Conservation (phyloP, 2,329 filamentous ascomycete species). For the Diaporthe ampelina region DNA sequence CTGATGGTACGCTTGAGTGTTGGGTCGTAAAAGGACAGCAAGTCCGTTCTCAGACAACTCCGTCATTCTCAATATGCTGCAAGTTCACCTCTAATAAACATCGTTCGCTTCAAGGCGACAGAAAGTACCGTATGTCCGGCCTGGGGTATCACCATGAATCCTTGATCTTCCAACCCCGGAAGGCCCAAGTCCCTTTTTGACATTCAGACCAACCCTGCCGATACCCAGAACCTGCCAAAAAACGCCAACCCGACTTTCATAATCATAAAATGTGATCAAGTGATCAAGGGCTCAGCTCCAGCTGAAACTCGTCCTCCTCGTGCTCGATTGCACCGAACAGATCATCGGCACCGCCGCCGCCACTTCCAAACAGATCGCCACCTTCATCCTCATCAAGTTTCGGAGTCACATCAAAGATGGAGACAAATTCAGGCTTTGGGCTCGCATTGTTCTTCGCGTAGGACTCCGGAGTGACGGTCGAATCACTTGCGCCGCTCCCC, state of each 20-base stretch:
- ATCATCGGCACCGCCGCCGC: not conserved
- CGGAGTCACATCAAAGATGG: slow-evolving; percentile 65
- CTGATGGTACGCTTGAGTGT: not conserved
- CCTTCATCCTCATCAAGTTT: slow-evolving; percentile 59
- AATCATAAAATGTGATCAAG: not conserved
- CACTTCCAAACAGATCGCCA: slow-evolving; percentile 62
- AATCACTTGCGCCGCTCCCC: slow-evolving; percentile 53
- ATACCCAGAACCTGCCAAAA: not conserved
- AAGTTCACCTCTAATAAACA: not conserved
- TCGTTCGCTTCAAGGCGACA: slow-evolving; percentile 16
- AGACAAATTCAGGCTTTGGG: slow-evolving; percentile 64
- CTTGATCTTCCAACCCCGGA: not conserved
- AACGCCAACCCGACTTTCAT: not conserved
- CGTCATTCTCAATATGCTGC: not conserved
- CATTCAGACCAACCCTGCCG: not conserved
- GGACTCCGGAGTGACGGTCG: slow-evolving; percentile 63
- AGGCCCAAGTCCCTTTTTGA: not conserved
- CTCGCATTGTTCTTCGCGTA: slow-evolving; percentile 52
- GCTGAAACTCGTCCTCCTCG: slow-evolving; percentile 30
- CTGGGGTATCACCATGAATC: slow-evolving; percentile 23
- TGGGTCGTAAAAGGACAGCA: not conserved
- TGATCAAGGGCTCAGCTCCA: slow-evolving; percentile 33
- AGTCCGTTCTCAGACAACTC: not conserved
- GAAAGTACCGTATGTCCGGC: not conserved
- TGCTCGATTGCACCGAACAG: slow-evolving; percentile 12